phyloP scores from a whole-genome alignment of 345 rosid genomes.

The Populus nigra region DNA sequence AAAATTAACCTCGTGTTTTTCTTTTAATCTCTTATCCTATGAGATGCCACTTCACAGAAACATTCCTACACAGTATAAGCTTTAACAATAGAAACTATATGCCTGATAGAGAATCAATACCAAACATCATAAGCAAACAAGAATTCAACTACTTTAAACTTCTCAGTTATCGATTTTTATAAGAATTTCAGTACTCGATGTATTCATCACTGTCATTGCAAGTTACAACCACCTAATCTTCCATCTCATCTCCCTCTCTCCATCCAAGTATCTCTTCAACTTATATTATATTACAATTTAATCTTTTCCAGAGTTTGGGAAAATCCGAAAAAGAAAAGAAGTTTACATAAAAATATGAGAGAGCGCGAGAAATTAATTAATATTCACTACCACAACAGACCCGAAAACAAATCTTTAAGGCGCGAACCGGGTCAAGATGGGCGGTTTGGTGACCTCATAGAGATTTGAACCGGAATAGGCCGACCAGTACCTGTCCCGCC shows the following conservation, averaged over 20 bases:
- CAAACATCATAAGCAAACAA: background rate
- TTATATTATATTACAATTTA: constrained; percentile 1
- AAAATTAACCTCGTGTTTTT: no score
- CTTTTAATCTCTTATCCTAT: no score
- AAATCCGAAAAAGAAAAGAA: background rate
- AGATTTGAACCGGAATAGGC: constrained; percentile 71
- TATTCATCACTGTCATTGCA: background rate
- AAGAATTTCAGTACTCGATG: constrained; percentile 14
- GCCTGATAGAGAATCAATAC: background rate
- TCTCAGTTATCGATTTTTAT: constrained; percentile 1
- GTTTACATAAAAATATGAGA: background rate
- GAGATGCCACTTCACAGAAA: no score
- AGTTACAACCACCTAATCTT: constrained; percentile 5
- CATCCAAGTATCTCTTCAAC: constrained; percentile 3
- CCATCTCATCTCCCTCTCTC: background rate
- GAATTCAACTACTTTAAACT: background rate
- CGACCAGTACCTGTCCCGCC: constrained; percentile 92
- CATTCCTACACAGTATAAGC: background rate
- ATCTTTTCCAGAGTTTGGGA: background rate
- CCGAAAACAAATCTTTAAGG: background rate
- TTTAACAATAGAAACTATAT: background rate
- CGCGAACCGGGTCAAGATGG: constrained; percentile 29
- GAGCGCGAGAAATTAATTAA: background rate
- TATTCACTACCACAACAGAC: background rate
- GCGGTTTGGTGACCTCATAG: constrained; percentile 53